phyloP scores from a whole-genome alignment of 2,329 filamentous ascomycete species.

The Talaromyces sp. region DNA sequence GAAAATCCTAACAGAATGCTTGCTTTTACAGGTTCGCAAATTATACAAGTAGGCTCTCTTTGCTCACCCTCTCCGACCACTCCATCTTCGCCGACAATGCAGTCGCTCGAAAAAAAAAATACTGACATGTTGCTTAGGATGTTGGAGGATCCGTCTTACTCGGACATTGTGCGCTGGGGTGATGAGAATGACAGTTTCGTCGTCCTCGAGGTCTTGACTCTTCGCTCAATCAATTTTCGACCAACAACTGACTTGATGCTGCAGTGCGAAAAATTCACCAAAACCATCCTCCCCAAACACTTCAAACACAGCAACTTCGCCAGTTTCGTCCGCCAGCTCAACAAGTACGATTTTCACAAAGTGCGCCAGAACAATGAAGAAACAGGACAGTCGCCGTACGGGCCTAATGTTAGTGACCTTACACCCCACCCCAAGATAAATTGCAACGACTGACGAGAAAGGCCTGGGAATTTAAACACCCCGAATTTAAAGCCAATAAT shows the following conservation, averaged over 20 bases:
- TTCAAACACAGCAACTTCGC: constrained; percentile 99
- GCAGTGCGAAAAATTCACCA: constrained; percentile 97
- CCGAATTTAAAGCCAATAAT: constrained; percentile 91
- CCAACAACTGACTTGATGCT: not conserved
- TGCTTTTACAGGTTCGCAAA: constrained; percentile 74
- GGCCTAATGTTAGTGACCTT: constrained; percentile 61
- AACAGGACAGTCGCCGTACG: constrained; percentile 75
- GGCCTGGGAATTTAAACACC: constrained; percentile 97
- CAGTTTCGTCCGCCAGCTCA: constrained; percentile 90
- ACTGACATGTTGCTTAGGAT: constrained; percentile 59
- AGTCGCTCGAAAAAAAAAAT: constrained; percentile 6
- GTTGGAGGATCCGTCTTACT: constrained; percentile 91
- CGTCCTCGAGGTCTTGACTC: constrained; percentile 76
- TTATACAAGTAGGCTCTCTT: constrained; percentile 77
- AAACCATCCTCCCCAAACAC: constrained; percentile 92
- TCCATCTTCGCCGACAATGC: constrained; percentile 18
- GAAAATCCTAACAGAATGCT: not conserved
- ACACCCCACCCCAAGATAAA: not conserved
- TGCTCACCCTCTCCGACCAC: constrained; percentile 15
- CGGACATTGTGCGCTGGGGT: constrained; percentile 91
- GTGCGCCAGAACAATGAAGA: constrained; percentile 89
- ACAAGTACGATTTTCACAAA: constrained; percentile 99
- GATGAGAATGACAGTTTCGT: constrained; percentile 95
- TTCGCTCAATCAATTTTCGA: constrained; percentile 16
- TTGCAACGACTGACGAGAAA: constrained; percentile 35